phyloP scores from a whole-genome alignment of 2,329 filamentous ascomycete genomes.

The Coniochaeta sp. region DNA sequence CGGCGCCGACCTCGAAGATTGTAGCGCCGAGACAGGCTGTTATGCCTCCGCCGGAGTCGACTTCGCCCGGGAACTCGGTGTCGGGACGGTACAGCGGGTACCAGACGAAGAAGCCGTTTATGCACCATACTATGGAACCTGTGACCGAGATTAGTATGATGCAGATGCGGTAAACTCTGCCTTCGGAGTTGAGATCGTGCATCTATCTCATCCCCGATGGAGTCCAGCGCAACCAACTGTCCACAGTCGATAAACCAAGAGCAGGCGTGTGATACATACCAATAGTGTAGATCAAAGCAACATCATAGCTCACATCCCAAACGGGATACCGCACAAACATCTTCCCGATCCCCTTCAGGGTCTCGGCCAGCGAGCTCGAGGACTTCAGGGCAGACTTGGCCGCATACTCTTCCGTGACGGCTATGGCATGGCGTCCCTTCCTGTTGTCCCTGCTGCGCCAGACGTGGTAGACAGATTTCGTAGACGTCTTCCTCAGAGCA shows the following conservation, averaged over 20 bases:
- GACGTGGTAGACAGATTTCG: slow-evolving; percentile 20
- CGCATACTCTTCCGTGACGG: slow-evolving; percentile 11
- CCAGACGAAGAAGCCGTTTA: slow-evolving; percentile 59
- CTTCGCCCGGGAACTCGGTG: slow-evolving; percentile 47
- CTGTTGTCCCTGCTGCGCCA: slow-evolving; percentile 36
- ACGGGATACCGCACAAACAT: slow-evolving; percentile 28
- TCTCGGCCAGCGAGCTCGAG: slow-evolving; percentile 18
- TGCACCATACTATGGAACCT: slow-evolving; percentile 43
- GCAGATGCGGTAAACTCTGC: background rate
- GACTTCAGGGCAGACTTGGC: slow-evolving; percentile 6
- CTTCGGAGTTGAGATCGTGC: background rate
- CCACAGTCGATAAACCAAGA: background rate
- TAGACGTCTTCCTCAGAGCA: background rate
- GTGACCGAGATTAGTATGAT: background rate
- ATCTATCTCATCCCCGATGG: background rate
- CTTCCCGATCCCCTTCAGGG: slow-evolving; percentile 21
- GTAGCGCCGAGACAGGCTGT: slow-evolving; percentile 61
- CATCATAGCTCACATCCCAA: slow-evolving; percentile 35
- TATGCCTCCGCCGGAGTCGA: slow-evolving; percentile 47
- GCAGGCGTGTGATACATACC: slow-evolving; percentile 15
- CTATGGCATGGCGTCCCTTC: slow-evolving; percentile 30
- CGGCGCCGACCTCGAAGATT: slow-evolving; percentile 56
- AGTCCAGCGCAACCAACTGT: background rate
- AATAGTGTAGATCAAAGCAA: slow-evolving; percentile 30
- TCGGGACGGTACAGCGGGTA: slow-evolving; percentile 47